Evolutionary conservation across 495 filamentous ascomycete species (phyloP), one percentile per base, ranked within the genome.

Genomic region (Tuber melanosporum): DNA sequence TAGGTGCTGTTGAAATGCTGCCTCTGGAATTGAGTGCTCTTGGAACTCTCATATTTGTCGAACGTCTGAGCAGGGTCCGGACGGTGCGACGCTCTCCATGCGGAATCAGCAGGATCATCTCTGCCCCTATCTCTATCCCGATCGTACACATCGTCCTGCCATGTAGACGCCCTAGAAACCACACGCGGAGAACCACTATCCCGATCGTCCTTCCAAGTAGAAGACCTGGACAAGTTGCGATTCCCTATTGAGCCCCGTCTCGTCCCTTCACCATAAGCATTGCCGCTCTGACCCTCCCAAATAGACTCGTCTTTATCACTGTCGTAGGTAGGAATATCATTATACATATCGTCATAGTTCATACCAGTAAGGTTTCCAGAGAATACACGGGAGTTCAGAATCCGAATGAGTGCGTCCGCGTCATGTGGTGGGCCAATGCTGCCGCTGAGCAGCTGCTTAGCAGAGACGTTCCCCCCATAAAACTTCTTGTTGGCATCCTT

Each of bases 401-500:
- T 89, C 71, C 87, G 89, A 88, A 95, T 91, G 39, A 99, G 88
- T 32, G 95, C 92, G 69, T 92, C 92, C 10, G 95, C 92, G 42
- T 91, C 90, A 19, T 92, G 90, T 14, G 95, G 94, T 22, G 94
- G 91, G 69, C 90, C 90, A 52, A 98, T 88, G 19, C 86, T 86
- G 44, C 95, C 95, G 20, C 88, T 88, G 9, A 99, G 91, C 49
- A 98, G 89, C 83, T 95, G 91, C 74, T 85, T 85, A n/a, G 95
- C 95, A 17, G 92, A 93, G 73, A 93, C 88, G 41, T 90, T 89
- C 79, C 89, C 89, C 74, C 92, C 92, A 86, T 99, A 99, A 72
- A 99, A 88, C 85, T 97, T 98, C 85, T 95, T 92, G 82, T 99
- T 99, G 75, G 96, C 95, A 86, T 99, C 95, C 83, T 93, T 92